Conservation (phyloP, 2,329 filamentous ascomycete species). For the Phoma sp. region DNA sequence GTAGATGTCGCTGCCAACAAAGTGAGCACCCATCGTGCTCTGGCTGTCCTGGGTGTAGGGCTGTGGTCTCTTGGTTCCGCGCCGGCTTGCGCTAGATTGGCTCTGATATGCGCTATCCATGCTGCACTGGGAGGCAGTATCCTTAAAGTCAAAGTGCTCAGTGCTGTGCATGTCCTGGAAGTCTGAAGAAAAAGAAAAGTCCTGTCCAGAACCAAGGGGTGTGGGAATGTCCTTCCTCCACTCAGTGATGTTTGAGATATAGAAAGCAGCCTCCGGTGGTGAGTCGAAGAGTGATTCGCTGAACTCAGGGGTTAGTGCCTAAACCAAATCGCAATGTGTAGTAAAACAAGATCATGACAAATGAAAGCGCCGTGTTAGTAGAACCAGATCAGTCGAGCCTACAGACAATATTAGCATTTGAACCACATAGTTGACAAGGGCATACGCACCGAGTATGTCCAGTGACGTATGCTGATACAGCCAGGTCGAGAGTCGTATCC, state of each 20-base stretch:
- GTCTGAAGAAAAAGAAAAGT: conserved; percentile 46
- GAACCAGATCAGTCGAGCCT: conserved; percentile 1
- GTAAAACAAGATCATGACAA: conserved; percentile 27
- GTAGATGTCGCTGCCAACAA: conserved; percentile 42
- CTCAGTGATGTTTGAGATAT: conserved; percentile 50
- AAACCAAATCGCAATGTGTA: conserved; percentile 28
- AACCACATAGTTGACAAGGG: background rate
- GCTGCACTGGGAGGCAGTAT: conserved; percentile 50
- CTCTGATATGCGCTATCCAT: conserved; percentile 55
- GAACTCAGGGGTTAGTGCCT: conserved; percentile 47
- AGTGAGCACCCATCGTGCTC: conserved; percentile 38
- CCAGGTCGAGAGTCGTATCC: background rate
- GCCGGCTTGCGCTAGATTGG: conserved; percentile 48
- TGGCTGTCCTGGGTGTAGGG: conserved; percentile 42
- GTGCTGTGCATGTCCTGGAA: conserved; percentile 45
- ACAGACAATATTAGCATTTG: background rate
- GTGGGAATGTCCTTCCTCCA: conserved; percentile 51
- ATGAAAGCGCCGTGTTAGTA: conserved; percentile 51
- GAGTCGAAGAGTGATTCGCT: conserved; percentile 51
- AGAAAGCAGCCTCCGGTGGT: conserved; percentile 44
- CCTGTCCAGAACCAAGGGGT: conserved; percentile 41
- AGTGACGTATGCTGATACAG: background rate
- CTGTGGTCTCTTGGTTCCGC: conserved; percentile 37
- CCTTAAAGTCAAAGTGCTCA: conserved; percentile 47
- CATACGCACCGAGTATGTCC: conserved; percentile 2